phyloP scores from a whole-genome alignment of 148 eudicot species.

The Fallopia convolvulus region DNA sequence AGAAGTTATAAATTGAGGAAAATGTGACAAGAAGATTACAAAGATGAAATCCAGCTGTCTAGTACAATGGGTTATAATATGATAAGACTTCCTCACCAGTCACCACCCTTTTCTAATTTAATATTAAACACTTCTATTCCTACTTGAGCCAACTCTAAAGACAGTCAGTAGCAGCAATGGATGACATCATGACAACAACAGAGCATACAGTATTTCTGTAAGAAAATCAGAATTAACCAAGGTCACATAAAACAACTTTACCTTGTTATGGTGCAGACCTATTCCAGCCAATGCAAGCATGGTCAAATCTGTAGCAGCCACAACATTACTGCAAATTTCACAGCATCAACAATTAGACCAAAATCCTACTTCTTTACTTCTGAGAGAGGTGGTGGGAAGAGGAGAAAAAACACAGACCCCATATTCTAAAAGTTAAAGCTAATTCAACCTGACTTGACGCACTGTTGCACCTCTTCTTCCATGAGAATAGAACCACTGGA shows the following conservation, averaged over 20 bases:
- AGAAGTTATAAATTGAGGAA: neutral
- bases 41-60: neutral
- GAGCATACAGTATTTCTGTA: neutral
- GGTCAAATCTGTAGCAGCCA: constrained; percentile 95
- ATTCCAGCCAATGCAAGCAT: constrained; percentile 87
- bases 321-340: constrained; percentile 80
- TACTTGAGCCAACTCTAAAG: neutral
- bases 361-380: constrained; percentile 4
- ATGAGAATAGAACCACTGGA: constrained; percentile 77
- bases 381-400: neutral
- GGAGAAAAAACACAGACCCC: constrained; percentile 4
- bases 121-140: neutral
- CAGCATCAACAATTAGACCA: constrained; percentile 23
- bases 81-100: neutral
- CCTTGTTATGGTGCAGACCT: constrained; percentile 87
- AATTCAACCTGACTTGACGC: constrained; percentile 82
- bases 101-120: neutral
- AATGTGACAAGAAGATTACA: neutral
- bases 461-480: constrained; percentile 90
- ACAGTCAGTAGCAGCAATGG: neutral
- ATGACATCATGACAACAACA: neutral
- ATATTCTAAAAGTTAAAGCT: constrained; percentile 10
- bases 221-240: neutral
- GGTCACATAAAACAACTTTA: constrained; percentile 15
- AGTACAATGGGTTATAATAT: neutral